Evolutionary conservation across 2,329 filamentous ascomycete genomes (phyloP), one percentile per base, ranked within the genome.

Genomic region (Colletotrichum horii): DNA sequence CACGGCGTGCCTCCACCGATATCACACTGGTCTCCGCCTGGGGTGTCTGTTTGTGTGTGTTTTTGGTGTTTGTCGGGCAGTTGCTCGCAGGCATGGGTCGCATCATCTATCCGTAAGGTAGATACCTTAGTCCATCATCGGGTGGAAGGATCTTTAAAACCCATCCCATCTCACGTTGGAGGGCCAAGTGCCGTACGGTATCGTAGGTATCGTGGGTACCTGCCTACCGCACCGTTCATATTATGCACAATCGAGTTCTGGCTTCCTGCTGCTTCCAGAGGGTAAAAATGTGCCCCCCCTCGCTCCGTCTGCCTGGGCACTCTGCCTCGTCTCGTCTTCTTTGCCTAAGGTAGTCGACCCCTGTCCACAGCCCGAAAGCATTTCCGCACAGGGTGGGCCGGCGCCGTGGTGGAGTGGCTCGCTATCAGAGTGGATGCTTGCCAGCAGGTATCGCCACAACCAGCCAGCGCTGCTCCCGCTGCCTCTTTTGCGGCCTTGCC

Each of bases 1-100:
- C 68, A 75, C 72, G 14, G 14, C 61, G 32, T 65, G 43, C 71
- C 71, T 71, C 66, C 66, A 70, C 71, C n/a, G 32, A 43, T 65
- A 64, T 48, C 66, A 52, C 67, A 71, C 66, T 22, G 48, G 48
- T 65, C 56, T 52, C 71, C 60, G 71, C 67, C 32, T 34, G 16
- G 48, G 34, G 56, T 61, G 55, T 61, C 11, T 48, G 55, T 58
- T 32, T 69, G 52, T 38, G 8, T 34, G 19, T 16, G 16, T 16
- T 26, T 26, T 14, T 56, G 52, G 52, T 38, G 32, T 64, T 36
- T 64, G 32, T n/a, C 58, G 24, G 26, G 55, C 22, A n/a, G 16
- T 24, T 58, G 55, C 28, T 34, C 58, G 8, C 16, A 30, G 28
- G 19, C 19, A 61, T 32, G n/a, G 22, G 60, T 64, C 19, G 19